Conservation (phyloP, 352 stramenopile species). For the Phytophthora megakarya region DNA sequence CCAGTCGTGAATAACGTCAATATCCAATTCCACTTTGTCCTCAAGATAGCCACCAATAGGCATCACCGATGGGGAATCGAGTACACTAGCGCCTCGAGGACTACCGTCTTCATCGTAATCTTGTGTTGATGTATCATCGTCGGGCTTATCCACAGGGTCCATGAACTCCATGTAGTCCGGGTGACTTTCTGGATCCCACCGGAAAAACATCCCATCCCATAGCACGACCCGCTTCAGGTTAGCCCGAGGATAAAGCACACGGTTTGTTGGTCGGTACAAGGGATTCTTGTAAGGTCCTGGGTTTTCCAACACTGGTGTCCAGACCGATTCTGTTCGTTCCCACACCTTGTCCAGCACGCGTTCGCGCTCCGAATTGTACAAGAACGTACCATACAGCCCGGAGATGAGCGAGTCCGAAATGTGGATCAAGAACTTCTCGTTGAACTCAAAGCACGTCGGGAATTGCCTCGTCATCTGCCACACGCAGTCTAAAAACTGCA, state of each 20-base stretch:
- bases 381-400: constrained; percentile 79
- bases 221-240: constrained; percentile 88
- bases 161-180: constrained; percentile 90
- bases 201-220: constrained; percentile 89
- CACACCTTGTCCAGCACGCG: constrained; percentile 85
- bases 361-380: constrained; percentile 87
- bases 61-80: constrained; percentile 47
- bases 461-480: constrained; percentile 91
- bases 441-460: constrained; percentile 89
- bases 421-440: constrained; percentile 85
- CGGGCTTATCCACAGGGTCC: constrained; percentile 53
- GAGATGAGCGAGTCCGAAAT: constrained; percentile 83
- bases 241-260: constrained; percentile 82
- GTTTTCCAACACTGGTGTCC: constrained; percentile 80
- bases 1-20: constrained; percentile 85
- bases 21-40: constrained; percentile 74
- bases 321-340: constrained; percentile 86
- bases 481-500: constrained; percentile 88
- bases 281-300: constrained; percentile 70
- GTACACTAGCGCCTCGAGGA: constrained; percentile 28
- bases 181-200: constrained; percentile 84
- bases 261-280: constrained; percentile 77
- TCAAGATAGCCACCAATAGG: constrained; percentile 55
- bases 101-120: constrained; percentile 43
- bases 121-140: constrained; percentile 37